Evolutionary conservation across 2,329 filamentous ascomycete genomes (phyloP), one percentile per base, ranked within the genome.

Genomic region (Aureobasidium sp.): DNA sequence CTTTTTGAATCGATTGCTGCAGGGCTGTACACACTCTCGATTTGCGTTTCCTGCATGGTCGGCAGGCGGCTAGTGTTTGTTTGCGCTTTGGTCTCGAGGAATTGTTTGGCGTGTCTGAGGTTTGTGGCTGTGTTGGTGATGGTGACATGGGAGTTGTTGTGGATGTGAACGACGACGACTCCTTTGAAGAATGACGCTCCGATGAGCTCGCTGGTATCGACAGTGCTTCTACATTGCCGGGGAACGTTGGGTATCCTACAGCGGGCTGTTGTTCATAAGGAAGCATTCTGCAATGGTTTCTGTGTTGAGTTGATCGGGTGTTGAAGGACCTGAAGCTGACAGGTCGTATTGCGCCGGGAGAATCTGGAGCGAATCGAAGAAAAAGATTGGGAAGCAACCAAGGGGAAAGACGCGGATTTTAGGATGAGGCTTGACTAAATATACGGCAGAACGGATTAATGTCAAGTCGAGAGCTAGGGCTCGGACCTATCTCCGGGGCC

Each of bases 1-100:
- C 8, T 51, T 39, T 25, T 25, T 25, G 22, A 25, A 25, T 25
- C 22, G 22, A 25, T 25, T 20, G 14, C 15, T 41, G 27, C 31
- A n/a, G 42, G 9, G 9, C 5, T 25, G 15, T 11, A 51, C 42
- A 7, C 22, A 60, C 57, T 17, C 36, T 60, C 41, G 57, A 60
- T 45, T 60, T 60, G 11, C 57, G 44, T 34, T 60, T 60, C 9
- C 57, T 15, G 42, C 57, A 60, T 15, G 57, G 39, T 22, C 57
- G 57, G 20, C 57, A 60, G 22, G 57, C 57, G 17, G 57, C 57
- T 12, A 60, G 29, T 34, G 45, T 60, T 60, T 60, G 57, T 60
- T 25, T 49, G 14, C 57, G 45, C 15, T 37, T 49, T 1, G 44
- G 11, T 12, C 34, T 60, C 15, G 11, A 27, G 0, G 56, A n/a